Conservation (phyloP, 495 filamentous ascomycete species). For the Penicillium simplicissimum region DNA sequence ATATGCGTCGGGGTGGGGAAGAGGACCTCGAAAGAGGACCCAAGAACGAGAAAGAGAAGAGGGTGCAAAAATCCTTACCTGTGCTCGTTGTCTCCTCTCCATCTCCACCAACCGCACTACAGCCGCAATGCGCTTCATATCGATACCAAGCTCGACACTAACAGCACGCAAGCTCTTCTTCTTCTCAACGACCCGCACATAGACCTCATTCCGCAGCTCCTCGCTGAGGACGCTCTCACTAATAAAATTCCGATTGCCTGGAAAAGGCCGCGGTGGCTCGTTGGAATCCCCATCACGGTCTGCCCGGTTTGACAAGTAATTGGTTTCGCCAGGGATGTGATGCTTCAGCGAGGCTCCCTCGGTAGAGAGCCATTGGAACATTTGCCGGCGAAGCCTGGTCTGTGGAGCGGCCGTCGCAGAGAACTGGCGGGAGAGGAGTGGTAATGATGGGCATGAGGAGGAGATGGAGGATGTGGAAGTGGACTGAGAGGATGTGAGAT, state of each 20-base stretch:
- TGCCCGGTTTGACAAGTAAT: slow-evolving; percentile 54
- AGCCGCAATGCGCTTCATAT: slow-evolving; percentile 84
- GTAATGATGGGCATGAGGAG: slow-evolving; percentile 23
- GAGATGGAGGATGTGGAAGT: slow-evolving; percentile 17
- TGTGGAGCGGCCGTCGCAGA: slow-evolving; percentile 46
- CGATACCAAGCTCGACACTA: slow-evolving; percentile 74
- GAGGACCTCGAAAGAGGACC: neutral
- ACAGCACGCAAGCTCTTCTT: slow-evolving; percentile 74
- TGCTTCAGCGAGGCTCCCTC: slow-evolving; percentile 57
- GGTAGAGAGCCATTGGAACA: slow-evolving; percentile 68
- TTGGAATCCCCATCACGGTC: slow-evolving; percentile 27
- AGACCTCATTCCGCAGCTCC: slow-evolving; percentile 73
- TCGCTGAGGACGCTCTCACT: slow-evolving; percentile 78
- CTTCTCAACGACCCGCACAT: slow-evolving; percentile 59
- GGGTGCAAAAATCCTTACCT: slow-evolving; percentile 57
- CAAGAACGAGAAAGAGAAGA: slow-evolving; percentile 1
- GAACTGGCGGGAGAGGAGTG: slow-evolving; percentile 43
- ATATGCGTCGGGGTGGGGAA: slow-evolving; percentile 39
- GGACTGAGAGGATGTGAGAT: slow-evolving; percentile 33
- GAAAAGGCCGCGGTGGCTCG: slow-evolving; percentile 59
- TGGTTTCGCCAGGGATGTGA: slow-evolving; percentile 59
- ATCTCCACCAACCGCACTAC: slow-evolving; percentile 85
- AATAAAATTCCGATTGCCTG: slow-evolving; percentile 68
- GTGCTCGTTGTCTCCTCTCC: slow-evolving; percentile 71
- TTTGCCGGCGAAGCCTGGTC: slow-evolving; percentile 54